Evolutionary conservation across 495 filamentous ascomycete genomes (phyloP).

Genomic region (Tuber aestivum): DNA sequence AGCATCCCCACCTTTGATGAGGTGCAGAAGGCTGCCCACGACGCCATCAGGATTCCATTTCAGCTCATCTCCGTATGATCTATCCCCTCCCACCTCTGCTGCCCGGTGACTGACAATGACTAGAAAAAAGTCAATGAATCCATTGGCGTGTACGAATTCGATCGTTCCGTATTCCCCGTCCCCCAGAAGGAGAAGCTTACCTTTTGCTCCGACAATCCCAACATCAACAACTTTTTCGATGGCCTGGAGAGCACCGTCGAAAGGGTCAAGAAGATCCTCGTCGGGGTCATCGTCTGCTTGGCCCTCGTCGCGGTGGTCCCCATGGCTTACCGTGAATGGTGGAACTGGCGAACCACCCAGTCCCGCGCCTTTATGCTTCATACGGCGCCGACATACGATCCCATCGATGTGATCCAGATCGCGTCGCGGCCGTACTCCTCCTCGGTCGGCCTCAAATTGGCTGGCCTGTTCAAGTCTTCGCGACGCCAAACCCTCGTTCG

Average conservation of each 20-base stretch:
- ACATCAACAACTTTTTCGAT: constrained; percentile 81
- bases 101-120: constrained; percentile 22
- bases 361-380: constrained; percentile 61
- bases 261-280: constrained; percentile 65
- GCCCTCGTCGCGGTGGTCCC: constrained; percentile 68
- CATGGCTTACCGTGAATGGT: constrained; percentile 73
- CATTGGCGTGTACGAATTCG: constrained; percentile 66
- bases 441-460: constrained; percentile 62
- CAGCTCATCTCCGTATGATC: constrained; percentile 49
- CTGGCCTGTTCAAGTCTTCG: constrained; percentile 60
- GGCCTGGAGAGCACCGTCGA: constrained; percentile 55
- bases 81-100: not conserved
- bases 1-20: constrained; percentile 77
- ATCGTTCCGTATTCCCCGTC: constrained; percentile 68
- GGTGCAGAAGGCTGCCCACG: constrained; percentile 69
- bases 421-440: constrained; percentile 71
- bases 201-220: constrained; percentile 81
- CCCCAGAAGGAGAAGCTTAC: constrained; percentile 71
- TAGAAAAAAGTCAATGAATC: constrained; percentile 62
- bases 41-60: constrained; percentile 69
- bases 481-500: constrained; percentile 66
- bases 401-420: constrained; percentile 85
- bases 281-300: constrained; percentile 61
- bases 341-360: constrained; percentile 67
- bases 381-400: constrained; percentile 49